These are phyloP conservation scores for Nitzschia putrida DNA, from an alignment of 108 stramenopile genomes.

Conservation along the genomic window DNA sequence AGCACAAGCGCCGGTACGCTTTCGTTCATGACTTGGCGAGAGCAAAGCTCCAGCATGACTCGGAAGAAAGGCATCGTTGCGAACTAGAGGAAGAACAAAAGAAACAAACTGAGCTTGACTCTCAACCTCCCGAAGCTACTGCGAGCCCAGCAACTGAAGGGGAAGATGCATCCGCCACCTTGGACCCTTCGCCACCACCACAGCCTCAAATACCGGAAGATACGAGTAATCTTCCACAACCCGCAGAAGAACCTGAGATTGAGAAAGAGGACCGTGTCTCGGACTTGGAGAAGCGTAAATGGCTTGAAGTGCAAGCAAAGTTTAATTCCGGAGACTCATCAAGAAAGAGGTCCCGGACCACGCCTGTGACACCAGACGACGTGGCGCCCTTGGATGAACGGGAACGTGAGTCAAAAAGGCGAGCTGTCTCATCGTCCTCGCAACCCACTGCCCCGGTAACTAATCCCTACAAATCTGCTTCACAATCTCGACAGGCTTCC, in stretches of 20 bases:
- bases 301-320: constrained; percentile 28
- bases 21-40: constrained; percentile 52
- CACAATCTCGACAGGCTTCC: neutral
- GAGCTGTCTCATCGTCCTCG: too few species aligned
- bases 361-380: constrained; percentile 16
- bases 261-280: constrained; percentile 5
- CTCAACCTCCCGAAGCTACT: neutral
- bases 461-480: too few species aligned
- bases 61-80: constrained; percentile 22
- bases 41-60: constrained; percentile 53
- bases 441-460: too few species aligned
- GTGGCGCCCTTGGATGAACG: neutral
- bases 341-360: neutral
- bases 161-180: neutral
- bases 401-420: neutral
- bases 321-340: constrained; percentile 1
- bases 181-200: neutral
- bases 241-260: neutral
- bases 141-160: neutral
- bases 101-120: neutral
- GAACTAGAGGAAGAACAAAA: constrained; percentile 2
- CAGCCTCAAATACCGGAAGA: neutral
- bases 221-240: neutral
- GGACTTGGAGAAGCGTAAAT: constrained; percentile 26
- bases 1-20: constrained; percentile 52